phyloP scores from a whole-genome alignment of 768 basidiomycete species.

The Russula earlei region DNA sequence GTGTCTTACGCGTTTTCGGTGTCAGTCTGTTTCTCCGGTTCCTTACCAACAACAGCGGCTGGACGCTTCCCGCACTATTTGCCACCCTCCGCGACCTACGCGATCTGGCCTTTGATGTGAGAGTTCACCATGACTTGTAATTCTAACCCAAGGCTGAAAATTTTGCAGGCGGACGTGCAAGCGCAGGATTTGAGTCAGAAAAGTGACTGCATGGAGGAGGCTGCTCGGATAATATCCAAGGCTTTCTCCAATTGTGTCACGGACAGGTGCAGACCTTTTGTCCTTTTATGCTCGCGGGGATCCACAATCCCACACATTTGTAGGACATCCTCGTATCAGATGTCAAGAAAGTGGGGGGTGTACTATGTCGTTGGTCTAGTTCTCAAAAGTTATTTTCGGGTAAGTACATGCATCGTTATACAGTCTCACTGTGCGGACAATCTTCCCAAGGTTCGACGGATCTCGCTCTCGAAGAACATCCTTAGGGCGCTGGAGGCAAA shows the following conservation, averaged over 20 bases:
- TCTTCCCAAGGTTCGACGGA: conserved; percentile 65
- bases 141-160: not conserved
- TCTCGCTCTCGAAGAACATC: conserved; percentile 87
- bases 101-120: conserved; percentile 78
- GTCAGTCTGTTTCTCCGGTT: conserved; percentile 64
- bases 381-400: conserved; percentile 92
- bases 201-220: conserved; percentile 73
- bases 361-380: conserved; percentile 89
- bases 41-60: conserved; percentile 73
- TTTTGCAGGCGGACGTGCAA: conserved; percentile 16
- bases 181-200: conserved; percentile 39
- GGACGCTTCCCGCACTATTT: conserved; percentile 80
- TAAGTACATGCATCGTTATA: conserved; percentile 29
- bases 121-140: conserved; percentile 7
- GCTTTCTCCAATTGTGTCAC: conserved; percentile 86
- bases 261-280: conserved; percentile 46
- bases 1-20: conserved; percentile 1
- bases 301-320: not conserved
- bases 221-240: conserved; percentile 77
- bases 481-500: conserved; percentile 82
- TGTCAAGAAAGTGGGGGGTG: conserved; percentile 82
- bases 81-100: conserved; percentile 72
- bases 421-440: not conserved
- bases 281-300: not conserved
- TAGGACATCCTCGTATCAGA: conserved; percentile 57